Evolutionary conservation across 495 filamentous ascomycete species (phyloP).

Genomic region (Penicillium soppii): DNA sequence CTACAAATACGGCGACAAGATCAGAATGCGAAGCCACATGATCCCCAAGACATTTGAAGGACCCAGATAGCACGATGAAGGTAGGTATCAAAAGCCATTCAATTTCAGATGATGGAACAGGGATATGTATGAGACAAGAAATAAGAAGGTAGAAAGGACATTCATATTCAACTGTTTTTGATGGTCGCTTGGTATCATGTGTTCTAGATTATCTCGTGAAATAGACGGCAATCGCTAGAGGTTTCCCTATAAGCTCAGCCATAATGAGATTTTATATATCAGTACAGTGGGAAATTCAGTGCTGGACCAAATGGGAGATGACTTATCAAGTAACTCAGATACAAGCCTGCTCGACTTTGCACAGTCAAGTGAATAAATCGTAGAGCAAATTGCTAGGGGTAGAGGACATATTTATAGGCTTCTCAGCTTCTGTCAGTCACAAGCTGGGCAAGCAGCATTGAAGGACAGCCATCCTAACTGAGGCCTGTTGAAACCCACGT

Average conservation of each 20-base stretch:
- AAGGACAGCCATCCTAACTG: background rate
- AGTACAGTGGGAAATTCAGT: background rate
- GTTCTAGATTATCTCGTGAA: no score
- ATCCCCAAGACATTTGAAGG: no score
- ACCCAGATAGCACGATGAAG: no score
- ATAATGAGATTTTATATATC: no score
- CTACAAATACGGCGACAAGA: background rate
- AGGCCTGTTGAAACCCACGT: background rate
- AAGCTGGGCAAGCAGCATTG: background rate
- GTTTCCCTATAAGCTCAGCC: no score
- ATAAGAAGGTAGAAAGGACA: no score
- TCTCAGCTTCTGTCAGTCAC: background rate
- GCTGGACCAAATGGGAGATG: background rate
- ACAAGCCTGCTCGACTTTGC: slow-evolving; percentile 1
- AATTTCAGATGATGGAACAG: no score
- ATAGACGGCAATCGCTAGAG: no score
- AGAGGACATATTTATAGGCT: background rate
- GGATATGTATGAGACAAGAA: no score
- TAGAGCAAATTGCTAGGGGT: background rate
- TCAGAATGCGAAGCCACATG: background rate
- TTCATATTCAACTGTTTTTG: no score
- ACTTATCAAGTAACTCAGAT: background rate
- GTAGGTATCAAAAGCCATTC: no score
- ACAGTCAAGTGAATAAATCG: background rate
- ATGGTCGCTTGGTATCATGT: no score